A percentile compares a stretch with the other conserved stretches of the same genome.
These are phyloP conservation scores for Fusarium sp. DNA, from an alignment of 2,329 filamentous ascomycete genomes.

Conservation along the genomic window DNA sequence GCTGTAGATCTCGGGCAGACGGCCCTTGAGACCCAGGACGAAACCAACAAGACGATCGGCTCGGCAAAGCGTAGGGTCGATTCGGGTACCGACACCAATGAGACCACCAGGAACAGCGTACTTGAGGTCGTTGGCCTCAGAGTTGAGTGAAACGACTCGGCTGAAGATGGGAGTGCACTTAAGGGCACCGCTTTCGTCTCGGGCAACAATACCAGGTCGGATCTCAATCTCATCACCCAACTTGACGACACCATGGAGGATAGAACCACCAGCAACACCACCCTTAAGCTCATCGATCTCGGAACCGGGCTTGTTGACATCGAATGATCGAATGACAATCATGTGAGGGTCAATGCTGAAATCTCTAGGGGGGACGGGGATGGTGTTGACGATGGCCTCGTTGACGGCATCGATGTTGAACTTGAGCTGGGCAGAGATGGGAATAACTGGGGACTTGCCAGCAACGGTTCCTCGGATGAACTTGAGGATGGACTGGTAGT, in stretches of 20 bases:
- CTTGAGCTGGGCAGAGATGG: slow-evolving; percentile 97
- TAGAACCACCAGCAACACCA: slow-evolving; percentile 96
- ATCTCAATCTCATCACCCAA: slow-evolving; percentile 99
- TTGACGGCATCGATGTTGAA: slow-evolving; percentile 99
- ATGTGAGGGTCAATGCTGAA: slow-evolving; percentile 95
- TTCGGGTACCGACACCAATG: slow-evolving; percentile 97
- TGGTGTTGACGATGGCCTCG: slow-evolving; percentile 94
- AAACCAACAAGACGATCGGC: slow-evolving; percentile 98
- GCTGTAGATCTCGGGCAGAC: slow-evolving; percentile 95
- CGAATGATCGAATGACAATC: slow-evolving; percentile 99
- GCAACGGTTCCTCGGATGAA: slow-evolving; percentile 98
- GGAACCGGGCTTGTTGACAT: slow-evolving; percentile 99
- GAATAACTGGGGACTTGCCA: slow-evolving; percentile 93
- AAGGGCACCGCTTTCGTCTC: slow-evolving; percentile 91
- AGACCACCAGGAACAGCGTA: slow-evolving; percentile 97
- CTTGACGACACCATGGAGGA: slow-evolving; percentile 96
- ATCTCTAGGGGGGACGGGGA: slow-evolving; percentile 90
- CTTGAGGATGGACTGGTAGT: slow-evolving; percentile 97
- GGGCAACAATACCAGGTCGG: slow-evolving; percentile 95
- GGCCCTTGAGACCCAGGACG: slow-evolving; percentile 93
- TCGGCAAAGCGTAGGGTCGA: slow-evolving; percentile 97
- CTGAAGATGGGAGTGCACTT: slow-evolving; percentile 98
- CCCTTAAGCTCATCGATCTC: slow-evolving; percentile 99
- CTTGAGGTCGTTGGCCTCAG: slow-evolving; percentile 97
- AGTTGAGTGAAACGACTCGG: slow-evolving; percentile 93